Percentiles rank a stretch among this genome's conserved stretches.
Evolutionary conservation across 495 filamentous ascomycete species (phyloP).

Genomic region (Hypomontagnella monticulosa): DNA sequence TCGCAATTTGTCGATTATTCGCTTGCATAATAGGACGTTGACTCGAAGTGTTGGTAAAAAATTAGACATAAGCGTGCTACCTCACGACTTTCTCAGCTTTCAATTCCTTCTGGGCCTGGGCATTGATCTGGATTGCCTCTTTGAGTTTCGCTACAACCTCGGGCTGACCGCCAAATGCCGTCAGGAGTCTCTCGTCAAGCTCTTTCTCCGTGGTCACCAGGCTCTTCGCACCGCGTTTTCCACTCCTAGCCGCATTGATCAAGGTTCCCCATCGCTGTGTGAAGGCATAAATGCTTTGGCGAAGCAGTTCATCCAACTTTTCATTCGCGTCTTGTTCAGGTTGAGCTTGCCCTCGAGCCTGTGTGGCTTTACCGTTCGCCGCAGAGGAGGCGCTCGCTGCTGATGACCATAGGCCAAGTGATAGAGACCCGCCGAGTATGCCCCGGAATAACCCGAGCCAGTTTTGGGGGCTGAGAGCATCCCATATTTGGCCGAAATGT

Average conservation of each 20-base stretch:
- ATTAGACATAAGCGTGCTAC: slow-evolving; percentile 15
- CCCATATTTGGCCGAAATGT: slow-evolving; percentile 81
- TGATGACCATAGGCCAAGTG: slow-evolving; percentile 48
- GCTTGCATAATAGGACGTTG: no score
- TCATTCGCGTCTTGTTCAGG: slow-evolving; percentile 72
- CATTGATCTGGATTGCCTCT: slow-evolving; percentile 59
- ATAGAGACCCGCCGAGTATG: slow-evolving; percentile 51
- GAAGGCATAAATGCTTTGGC: slow-evolving; percentile 83
- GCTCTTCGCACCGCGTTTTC: slow-evolving; percentile 51
- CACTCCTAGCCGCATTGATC: slow-evolving; percentile 49
- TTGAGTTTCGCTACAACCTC: slow-evolving; percentile 60
- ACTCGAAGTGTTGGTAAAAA: no score
- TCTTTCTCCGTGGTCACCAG: slow-evolving; percentile 55
- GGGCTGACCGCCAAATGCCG: slow-evolving; percentile 57
- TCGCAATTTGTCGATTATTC: no score
- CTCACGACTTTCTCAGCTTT: slow-evolving; percentile 46
- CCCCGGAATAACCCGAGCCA: slow-evolving; percentile 53
- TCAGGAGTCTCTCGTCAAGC: slow-evolving; percentile 55
- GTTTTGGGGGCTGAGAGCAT: slow-evolving; percentile 67
- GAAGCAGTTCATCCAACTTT: slow-evolving; percentile 79
- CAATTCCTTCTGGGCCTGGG: slow-evolving; percentile 49
- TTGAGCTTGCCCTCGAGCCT: slow-evolving; percentile 24
- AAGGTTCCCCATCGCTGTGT: slow-evolving; percentile 67
- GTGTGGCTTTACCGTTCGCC: slow-evolving; percentile 18
- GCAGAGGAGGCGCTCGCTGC: slow-evolving; percentile 32